Conservation (phyloP, 176 grass and related monocot species). For the Ampelocalamus luodianensis region DNA sequence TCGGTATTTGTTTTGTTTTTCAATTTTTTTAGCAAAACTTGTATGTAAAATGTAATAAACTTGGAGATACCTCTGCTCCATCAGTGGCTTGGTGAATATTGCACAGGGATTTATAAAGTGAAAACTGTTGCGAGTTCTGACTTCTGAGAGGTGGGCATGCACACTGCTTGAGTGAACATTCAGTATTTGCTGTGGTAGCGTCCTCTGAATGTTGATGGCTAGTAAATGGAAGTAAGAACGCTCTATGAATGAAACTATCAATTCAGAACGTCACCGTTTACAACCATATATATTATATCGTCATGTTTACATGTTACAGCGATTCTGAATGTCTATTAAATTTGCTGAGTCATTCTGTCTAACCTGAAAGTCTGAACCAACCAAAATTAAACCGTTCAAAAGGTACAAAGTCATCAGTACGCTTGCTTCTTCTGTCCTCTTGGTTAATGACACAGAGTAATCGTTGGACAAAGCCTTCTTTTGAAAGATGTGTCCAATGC, state of each 20-base stretch:
- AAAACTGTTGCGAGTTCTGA: neutral
- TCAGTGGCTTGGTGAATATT: neutral
- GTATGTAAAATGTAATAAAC: slow-evolving; percentile 27
- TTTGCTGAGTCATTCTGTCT: neutral
- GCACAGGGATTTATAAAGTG: slow-evolving; percentile 14
- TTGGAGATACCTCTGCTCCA: neutral
- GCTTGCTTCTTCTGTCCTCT: neutral
- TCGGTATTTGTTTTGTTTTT: neutral
- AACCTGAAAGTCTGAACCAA: neutral
- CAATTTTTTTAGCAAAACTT: neutral
- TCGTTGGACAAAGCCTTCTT: slow-evolving; percentile 12
- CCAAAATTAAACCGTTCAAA: neutral
- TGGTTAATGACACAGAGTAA: slow-evolving; percentile 21
- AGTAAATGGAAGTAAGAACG: neutral
- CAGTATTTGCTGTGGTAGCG: neutral
- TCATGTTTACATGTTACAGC: neutral
- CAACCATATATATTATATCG: neutral
- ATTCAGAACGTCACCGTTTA: neutral
- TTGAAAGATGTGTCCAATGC: slow-evolving; percentile 23
- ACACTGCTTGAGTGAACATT: slow-evolving; percentile 5
- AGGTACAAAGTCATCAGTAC: neutral
- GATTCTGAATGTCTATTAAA: neutral
- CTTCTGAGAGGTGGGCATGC: neutral
- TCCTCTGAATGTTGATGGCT: slow-evolving; percentile 16
- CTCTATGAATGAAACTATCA: neutral